Percentiles rank a stretch among this genome's conserved stretches.
Conservation (phyloP, 2,329 filamentous ascomycete genomes). For the Diplodia corticola region DNA sequence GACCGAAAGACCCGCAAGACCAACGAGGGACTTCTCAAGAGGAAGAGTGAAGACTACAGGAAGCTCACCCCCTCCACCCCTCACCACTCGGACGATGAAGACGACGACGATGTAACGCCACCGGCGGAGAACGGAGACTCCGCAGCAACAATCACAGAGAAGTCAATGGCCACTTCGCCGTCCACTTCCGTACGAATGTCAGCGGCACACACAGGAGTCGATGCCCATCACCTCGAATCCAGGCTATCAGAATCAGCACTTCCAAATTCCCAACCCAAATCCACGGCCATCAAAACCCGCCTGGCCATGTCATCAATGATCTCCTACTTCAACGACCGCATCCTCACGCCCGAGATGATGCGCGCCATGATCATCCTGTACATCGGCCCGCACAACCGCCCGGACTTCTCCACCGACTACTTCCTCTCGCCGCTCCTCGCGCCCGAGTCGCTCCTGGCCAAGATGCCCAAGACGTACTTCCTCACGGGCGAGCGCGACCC, state of each 20-base stretch:
- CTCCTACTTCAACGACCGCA: slow-evolving; percentile 94
- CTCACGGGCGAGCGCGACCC: slow-evolving; percentile 94
- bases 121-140: slow-evolving; percentile 24
- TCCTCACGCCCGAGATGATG: slow-evolving; percentile 97
- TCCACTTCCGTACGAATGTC: slow-evolving; percentile 40
- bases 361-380: slow-evolving; percentile 98
- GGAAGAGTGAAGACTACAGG: slow-evolving; percentile 88
- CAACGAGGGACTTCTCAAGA: slow-evolving; percentile 73
- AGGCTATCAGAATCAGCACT: slow-evolving; percentile 25
- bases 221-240: slow-evolving; percentile 31
- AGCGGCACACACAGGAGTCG: slow-evolving; percentile 40
- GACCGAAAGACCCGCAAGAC: slow-evolving; percentile 76
- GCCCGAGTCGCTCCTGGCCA: slow-evolving; percentile 76
- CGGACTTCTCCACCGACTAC: slow-evolving; percentile 90
- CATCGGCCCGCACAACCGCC: slow-evolving; percentile 87
- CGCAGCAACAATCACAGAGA: slow-evolving; percentile 28
- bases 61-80: slow-evolving; percentile 79
- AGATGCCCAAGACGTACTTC: slow-evolving; percentile 94
- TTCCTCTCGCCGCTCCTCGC: slow-evolving; percentile 87
- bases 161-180: background rate
- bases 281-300: slow-evolving; percentile 68
- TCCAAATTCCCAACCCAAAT: slow-evolving; percentile 37
- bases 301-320: slow-evolving; percentile 96
- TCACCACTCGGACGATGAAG: slow-evolving; percentile 75
- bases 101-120: slow-evolving; percentile 43